Conservation (phyloP, 306 rosid genomes). For the Cicer chorassanicum region DNA sequence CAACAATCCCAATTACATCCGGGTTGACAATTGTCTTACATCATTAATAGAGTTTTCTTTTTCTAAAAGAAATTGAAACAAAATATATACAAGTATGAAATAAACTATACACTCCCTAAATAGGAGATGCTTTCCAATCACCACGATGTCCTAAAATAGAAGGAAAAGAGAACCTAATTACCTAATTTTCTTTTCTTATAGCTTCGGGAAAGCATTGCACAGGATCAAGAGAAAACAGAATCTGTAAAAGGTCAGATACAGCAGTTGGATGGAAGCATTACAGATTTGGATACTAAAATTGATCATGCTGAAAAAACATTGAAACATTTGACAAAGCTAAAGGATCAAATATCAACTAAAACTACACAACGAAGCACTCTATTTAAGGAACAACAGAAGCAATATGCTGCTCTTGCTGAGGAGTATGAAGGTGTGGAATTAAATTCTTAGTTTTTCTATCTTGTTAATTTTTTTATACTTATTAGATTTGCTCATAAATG, state of each 20-base stretch:
- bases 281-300: conserved; percentile 66
- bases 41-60: too few species aligned
- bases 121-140: background rate
- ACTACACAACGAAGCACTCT: conserved; percentile 73
- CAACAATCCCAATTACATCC: too few species aligned
- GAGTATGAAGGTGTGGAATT: conserved; percentile 73
- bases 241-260: conserved; percentile 62
- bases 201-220: conserved; percentile 88
- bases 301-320: conserved; percentile 55
- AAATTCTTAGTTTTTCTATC: background rate
- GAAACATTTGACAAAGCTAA: conserved; percentile 63
- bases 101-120: background rate
- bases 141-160: conserved; percentile 13
- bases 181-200: conserved; percentile 49
- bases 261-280: conserved; percentile 71
- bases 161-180: conserved; percentile 29
- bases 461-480: conserved; percentile 17
- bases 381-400: conserved; percentile 65
- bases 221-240: conserved; percentile 80
- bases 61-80: background rate
- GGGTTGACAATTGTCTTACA: too few species aligned
- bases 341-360: conserved; percentile 68
- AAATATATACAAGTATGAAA: background rate
- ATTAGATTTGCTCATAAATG: conserved; percentile 10
- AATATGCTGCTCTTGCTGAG: conserved; percentile 69